Evolutionary conservation across 2,329 filamentous ascomycete species (phyloP).

Genomic region (Fusarium cicatricum): DNA sequence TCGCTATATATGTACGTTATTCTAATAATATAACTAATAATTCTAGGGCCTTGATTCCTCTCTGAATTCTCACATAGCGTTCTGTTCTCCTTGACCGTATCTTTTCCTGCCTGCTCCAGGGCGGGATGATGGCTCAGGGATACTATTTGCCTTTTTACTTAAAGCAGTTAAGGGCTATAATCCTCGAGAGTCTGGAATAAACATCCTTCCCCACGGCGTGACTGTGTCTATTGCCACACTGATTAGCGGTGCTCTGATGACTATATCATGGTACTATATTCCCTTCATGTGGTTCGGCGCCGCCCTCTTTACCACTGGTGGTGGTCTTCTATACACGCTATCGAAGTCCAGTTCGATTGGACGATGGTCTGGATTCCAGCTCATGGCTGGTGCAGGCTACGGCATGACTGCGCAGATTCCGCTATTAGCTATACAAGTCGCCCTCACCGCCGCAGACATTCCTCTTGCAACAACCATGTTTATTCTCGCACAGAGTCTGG

Average conservation of each 20-base stretch:
- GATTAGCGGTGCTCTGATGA: slow-evolving; percentile 21
- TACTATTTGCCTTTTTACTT: slow-evolving; percentile 38
- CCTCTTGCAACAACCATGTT: slow-evolving; percentile 53
- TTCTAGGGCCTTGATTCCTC: slow-evolving; percentile 20
- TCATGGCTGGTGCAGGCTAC: slow-evolving; percentile 52
- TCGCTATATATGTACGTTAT: too few species aligned
- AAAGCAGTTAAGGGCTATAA: slow-evolving; percentile 33
- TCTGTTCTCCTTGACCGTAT: slow-evolving; percentile 25
- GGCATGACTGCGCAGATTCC: slow-evolving; percentile 54
- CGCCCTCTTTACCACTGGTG: slow-evolving; percentile 20
- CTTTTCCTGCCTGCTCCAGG: slow-evolving; percentile 32
- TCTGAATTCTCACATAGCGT: slow-evolving; percentile 23
- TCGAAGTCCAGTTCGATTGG: slow-evolving; percentile 42
- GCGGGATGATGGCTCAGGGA: slow-evolving; percentile 32
- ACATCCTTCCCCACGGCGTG: slow-evolving; percentile 31
- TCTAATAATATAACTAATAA: too few species aligned
- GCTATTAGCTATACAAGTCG: slow-evolving; percentile 54
- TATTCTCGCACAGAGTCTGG: slow-evolving; percentile 56
- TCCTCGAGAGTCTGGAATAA: slow-evolving; percentile 25
- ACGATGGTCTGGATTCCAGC: slow-evolving; percentile 56
- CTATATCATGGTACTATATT: slow-evolving; percentile 25
- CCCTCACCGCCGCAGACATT: slow-evolving; percentile 51
- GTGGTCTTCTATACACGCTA: slow-evolving; percentile 34
- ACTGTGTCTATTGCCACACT: slow-evolving; percentile 22
- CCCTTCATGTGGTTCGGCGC: slow-evolving; percentile 37